Conservation (phyloP, 306 rosid species). For the Fragaria nilgerrensis region DNA sequence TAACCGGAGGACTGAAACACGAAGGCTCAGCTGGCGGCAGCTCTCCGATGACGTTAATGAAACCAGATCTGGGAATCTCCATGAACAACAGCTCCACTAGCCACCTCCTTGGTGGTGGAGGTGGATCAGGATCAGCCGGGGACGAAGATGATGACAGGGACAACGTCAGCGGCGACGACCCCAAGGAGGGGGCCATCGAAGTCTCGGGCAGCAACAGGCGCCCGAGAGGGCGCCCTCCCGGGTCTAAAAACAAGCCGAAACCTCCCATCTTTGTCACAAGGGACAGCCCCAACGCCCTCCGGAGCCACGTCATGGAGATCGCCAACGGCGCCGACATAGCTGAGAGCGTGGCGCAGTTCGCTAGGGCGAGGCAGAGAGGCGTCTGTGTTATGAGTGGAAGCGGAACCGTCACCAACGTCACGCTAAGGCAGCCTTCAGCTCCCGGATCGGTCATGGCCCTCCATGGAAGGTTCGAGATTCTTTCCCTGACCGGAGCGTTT, state of each 20-base stretch:
- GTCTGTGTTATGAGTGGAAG: constrained; percentile 64
- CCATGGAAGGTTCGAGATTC: constrained; percentile 76
- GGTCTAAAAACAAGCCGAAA: constrained; percentile 76
- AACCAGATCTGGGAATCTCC: constrained; percentile 79
- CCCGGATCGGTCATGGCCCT: constrained; percentile 61
- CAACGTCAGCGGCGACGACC: constrained; percentile 68
- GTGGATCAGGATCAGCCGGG: constrained; percentile 12
- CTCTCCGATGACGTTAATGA: constrained; percentile 36
- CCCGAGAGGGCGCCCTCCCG: constrained; percentile 69
- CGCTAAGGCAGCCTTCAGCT: constrained; percentile 61
- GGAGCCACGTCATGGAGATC: constrained; percentile 89
- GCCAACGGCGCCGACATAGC: constrained; percentile 63
- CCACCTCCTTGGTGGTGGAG: not conserved
- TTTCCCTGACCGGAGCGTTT: constrained; percentile 63
- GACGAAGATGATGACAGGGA: constrained; percentile 57
- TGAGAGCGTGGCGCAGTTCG: constrained; percentile 62
- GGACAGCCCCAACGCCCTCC: constrained; percentile 83
- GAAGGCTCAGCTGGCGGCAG: constrained; percentile 34
- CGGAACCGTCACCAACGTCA: constrained; percentile 69
- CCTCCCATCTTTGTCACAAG: constrained; percentile 75
- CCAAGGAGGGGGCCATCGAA: constrained; percentile 64
- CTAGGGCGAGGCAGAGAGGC: constrained; percentile 66
- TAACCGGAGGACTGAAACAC: constrained; percentile 33
- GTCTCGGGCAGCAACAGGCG: constrained; percentile 45
- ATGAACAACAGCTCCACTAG: constrained; percentile 35